Base-by-base conservation (phyloP, 371 early-diverging fungal species). In the Circinella minor region DNA sequence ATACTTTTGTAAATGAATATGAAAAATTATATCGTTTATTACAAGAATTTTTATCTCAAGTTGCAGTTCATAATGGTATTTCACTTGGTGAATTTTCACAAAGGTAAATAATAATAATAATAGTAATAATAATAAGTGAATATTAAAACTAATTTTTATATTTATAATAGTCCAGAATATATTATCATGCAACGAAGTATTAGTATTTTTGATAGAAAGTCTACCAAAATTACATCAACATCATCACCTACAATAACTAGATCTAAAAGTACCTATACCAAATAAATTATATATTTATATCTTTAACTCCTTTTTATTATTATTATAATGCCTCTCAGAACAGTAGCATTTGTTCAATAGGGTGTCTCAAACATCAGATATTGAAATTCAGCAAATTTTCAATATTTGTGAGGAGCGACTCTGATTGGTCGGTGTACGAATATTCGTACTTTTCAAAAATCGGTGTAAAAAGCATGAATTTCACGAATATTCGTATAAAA, bases 21-120 rank as follows among this genome's bases (percentile, higher is more conserved):
- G 93, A 94, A 15, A 87, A 87, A 63, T 68, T 95, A 6, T 74
- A 94, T 60, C 90, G 92, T 14, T 69, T 93, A 5, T 78, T 94
- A 67, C 90, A 90, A 65, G 92, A 93, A 66, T 88, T 93, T 71
- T 92, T 93, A 76, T 83, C 87, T 10, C 81, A 92, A n/a, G 83
- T 93, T 3, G 84, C 88, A 8, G 78, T 92, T 38, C 83, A 88
- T 66, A 89, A 81, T 68, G 88, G 84, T 9, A 80, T 75, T 5
- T 61, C 77, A 0, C 60, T 84, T 3, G 73, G 80, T 14, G 88
- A 87, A 47, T 86, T 89, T 69, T 82, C 84, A 17, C 88, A 90
- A 73, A 87, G 85, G 87, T 85, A 71, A 14, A 51, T 13, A 17
- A 13, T 15, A 14, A 61, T 46, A 4, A 43, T 43, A 43, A n/a